A percentile compares a stretch with the other conserved stretches of the same genome.
Evolutionary conservation across 2,329 filamentous ascomycete genomes (phyloP).

Genomic region (Botrytis byssoidea): DNA sequence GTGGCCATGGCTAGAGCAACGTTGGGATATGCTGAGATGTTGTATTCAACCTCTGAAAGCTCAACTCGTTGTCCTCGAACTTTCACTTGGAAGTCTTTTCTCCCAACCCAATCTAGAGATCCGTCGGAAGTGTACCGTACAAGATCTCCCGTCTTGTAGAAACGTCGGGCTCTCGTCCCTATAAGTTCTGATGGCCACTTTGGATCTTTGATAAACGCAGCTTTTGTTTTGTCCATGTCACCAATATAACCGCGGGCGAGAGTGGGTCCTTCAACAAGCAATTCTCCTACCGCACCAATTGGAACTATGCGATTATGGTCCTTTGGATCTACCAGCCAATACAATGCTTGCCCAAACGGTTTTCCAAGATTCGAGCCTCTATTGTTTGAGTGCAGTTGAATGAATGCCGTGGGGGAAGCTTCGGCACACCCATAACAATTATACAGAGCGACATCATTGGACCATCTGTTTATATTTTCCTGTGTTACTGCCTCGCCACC

Average conservation of each 20-base stretch:
- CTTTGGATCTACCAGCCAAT: slow-evolving; percentile 44
- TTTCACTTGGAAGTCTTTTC: slow-evolving; percentile 64
- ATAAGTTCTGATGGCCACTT: slow-evolving; percentile 32
- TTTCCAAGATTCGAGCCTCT: slow-evolving; percentile 17
- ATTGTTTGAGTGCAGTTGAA: slow-evolving; percentile 13
- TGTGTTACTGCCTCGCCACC: slow-evolving; percentile 27
- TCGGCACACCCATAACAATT: slow-evolving; percentile 17
- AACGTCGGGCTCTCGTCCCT: slow-evolving; percentile 39
- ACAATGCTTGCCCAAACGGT: background rate
- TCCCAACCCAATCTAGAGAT: slow-evolving; percentile 60
- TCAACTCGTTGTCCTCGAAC: slow-evolving; percentile 63
- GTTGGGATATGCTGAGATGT: slow-evolving; percentile 20
- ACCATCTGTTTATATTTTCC: slow-evolving; percentile 40
- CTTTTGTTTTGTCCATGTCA: slow-evolving; percentile 40
- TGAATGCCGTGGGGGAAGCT: background rate
- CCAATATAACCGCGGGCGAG: slow-evolving; percentile 44
- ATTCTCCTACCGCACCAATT: slow-evolving; percentile 41
- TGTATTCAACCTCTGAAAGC: slow-evolving; percentile 56
- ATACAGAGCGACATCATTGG: slow-evolving; percentile 2
- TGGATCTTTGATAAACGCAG: slow-evolving; percentile 39
- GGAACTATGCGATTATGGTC: slow-evolving; percentile 41
- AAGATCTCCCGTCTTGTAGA: slow-evolving; percentile 62
- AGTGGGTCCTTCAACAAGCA: slow-evolving; percentile 42
- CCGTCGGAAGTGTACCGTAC: slow-evolving; percentile 53
- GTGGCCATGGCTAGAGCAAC: slow-evolving; percentile 15